Evolutionary conservation across 1,284 basidiomycete species (phyloP).

Genomic region (Laetiporus sulphureus): DNA sequence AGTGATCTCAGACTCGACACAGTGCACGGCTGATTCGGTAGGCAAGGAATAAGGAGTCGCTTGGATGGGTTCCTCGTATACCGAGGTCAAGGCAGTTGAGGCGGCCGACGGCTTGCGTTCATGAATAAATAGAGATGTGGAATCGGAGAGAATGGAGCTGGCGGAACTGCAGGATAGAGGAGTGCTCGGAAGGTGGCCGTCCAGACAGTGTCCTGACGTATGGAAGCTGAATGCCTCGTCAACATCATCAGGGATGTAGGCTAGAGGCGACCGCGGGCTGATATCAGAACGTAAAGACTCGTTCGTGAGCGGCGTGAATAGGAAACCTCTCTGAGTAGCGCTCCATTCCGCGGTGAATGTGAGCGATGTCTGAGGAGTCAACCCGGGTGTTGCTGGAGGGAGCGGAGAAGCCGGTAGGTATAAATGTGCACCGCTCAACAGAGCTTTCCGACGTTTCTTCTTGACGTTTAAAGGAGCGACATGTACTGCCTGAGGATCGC

Average conservation of each 20-base stretch:
- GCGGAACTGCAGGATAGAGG: slow-evolving; percentile 10
- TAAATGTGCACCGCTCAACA: slow-evolving; percentile 22
- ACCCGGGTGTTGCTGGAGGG: slow-evolving; percentile 14
- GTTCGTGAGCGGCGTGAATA: slow-evolving; percentile 21
- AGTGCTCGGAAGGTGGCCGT: slow-evolving; percentile 8
- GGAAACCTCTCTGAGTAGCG: slow-evolving; percentile 19
- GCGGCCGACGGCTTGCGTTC: slow-evolving; percentile 9
- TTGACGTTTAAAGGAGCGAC: slow-evolving; percentile 21
- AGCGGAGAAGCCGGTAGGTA: slow-evolving; percentile 20
- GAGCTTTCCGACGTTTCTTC: slow-evolving; percentile 24
- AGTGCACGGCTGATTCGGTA: no score
- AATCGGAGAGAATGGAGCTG: slow-evolving; percentile 6
- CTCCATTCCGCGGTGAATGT: slow-evolving; percentile 29
- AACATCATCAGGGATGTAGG: slow-evolving; percentile 20
- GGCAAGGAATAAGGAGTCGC: no score
- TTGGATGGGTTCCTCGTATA: slow-evolving; percentile 7
- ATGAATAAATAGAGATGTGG: slow-evolving; percentile 8
- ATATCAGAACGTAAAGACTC: slow-evolving; percentile 10
- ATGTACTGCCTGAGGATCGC: slow-evolving; percentile 7
- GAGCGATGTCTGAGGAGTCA: slow-evolving; percentile 21
- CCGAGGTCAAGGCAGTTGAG: slow-evolving; percentile 21
- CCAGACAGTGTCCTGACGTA: no score
- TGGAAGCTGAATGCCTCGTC: slow-evolving; percentile 18
- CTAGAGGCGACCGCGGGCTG: slow-evolving; percentile 19
- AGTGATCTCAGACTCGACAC: slow-evolving; percentile 11